A percentile compares a stretch with the other conserved stretches of the same genome.
Evolutionary conservation across 2,329 filamentous ascomycete genomes (phyloP).

Genomic region (Talaromyces sp.): DNA sequence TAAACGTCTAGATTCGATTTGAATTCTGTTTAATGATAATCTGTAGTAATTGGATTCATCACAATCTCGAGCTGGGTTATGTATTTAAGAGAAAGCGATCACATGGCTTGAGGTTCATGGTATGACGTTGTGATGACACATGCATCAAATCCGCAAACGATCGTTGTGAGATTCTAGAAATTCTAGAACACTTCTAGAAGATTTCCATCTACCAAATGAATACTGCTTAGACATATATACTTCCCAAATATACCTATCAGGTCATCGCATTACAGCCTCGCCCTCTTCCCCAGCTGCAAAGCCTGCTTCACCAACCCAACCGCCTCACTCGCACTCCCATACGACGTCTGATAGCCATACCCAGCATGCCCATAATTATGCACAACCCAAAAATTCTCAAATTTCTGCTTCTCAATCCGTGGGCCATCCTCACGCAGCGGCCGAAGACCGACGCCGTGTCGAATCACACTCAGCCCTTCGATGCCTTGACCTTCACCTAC

Average conservation of each 20-base stretch:
- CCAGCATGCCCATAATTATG: conserved; percentile 50
- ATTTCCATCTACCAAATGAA: not conserved
- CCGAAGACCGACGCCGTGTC: conserved; percentile 79
- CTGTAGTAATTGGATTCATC: not conserved
- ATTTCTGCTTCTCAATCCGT: conserved; percentile 69
- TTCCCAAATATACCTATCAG: not conserved
- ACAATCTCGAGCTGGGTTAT: not conserved
- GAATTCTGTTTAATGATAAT: not conserved
- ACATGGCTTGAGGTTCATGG: not conserved
- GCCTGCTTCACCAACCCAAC: not conserved
- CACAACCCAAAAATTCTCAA: conserved; percentile 57
- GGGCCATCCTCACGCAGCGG: conserved; percentile 72
- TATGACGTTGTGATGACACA: conserved; percentile 9
- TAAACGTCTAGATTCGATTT: not conserved
- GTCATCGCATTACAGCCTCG: not conserved
- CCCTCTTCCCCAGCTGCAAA: not conserved
- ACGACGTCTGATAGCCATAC: conserved; percentile 65
- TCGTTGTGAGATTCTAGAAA: not conserved
- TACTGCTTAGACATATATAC: not conserved
- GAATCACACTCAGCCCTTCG: conserved; percentile 69
- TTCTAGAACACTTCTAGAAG: conserved; percentile 1
- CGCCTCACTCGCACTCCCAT: conserved; percentile 60
- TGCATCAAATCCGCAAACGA: not conserved
- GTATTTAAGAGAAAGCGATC: not conserved
- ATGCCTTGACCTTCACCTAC: conserved; percentile 54